Evolutionary conservation across 805 yeast species (phyloP).

Genomic region (Clavispora santaluciae): DNA sequence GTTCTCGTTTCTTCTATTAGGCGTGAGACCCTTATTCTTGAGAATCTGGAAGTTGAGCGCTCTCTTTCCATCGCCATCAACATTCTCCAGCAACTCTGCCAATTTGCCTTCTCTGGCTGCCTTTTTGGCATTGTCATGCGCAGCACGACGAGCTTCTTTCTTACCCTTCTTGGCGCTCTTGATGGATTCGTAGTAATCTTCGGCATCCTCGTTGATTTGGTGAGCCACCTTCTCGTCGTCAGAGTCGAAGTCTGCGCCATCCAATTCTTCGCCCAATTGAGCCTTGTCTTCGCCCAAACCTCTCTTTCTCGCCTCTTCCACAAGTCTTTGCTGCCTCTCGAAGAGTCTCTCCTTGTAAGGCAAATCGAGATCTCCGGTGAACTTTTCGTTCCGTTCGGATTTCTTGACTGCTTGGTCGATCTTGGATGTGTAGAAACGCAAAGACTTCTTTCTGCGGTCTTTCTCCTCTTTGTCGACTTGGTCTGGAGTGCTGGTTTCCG

Average conservation of each 20-base stretch:
- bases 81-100: slow-evolving; percentile 60
- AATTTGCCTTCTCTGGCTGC: slow-evolving; percentile 85
- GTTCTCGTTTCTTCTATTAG: slow-evolving; percentile 87
- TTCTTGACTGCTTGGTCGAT: slow-evolving; percentile 79
- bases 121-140: slow-evolving; percentile 64
- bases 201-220: slow-evolving; percentile 40
- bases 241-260: slow-evolving; percentile 43
- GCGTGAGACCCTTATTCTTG: slow-evolving; percentile 95
- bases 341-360: slow-evolving; percentile 88
- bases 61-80: slow-evolving; percentile 83
- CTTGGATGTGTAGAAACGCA: slow-evolving; percentile 94
- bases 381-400: slow-evolving; percentile 43
- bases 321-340: slow-evolving; percentile 82
- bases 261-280: slow-evolving; percentile 53
- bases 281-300: slow-evolving; percentile 51
- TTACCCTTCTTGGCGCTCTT: slow-evolving; percentile 43
- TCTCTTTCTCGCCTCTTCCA: slow-evolving; percentile 84
- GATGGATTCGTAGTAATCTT: slow-evolving; percentile 55
- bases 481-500: slow-evolving; percentile 63
- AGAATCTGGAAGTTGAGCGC: slow-evolving; percentile 91
- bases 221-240: slow-evolving; percentile 44
- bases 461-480: slow-evolving; percentile 87
- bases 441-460: slow-evolving; percentile 67
- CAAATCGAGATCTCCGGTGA: slow-evolving; percentile 81
- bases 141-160: slow-evolving; percentile 51